Base-by-base conservation (phyloP, 1,139 yeast species). In the Blastobotrys indianensis region DNA sequence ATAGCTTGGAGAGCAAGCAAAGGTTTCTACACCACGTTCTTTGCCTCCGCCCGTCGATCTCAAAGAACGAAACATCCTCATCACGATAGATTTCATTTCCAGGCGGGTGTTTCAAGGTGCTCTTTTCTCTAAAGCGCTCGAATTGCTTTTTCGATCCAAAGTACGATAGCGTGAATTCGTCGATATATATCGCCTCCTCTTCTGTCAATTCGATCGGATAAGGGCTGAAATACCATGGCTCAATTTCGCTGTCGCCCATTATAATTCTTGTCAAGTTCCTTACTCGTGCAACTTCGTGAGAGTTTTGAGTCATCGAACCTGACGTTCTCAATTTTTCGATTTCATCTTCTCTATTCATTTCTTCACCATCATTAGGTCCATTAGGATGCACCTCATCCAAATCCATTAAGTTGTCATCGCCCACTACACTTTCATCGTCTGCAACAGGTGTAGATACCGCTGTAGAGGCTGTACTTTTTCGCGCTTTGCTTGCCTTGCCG, bases 161-260 rank as follows among this genome's bases (percentile, higher is more conserved):
- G 65, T 86, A 94, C 47, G 85, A 80, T 51, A 94, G 67, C 2
- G 97, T 82, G 62, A 85, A 92, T 65, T 90, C 97, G 67, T 96
- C 94, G 39, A 94, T 83, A 63, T 84, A 94, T 17, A 92, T 77
- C 49, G 76, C 80, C 60, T 90, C 97, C 53, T 83, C 94, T 56
- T 90, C 97, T 0, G 97, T 88, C 48, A 88, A 74, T 62, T 92
- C 98, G 12, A 87, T 75, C 0, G 99, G 99, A 63, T 94, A 92
- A 0, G 99, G 97, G 2, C 96, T 85, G 61, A 94, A 92, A 66
- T 92, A 94, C 99, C 99, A 92, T 1, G 99, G 98, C 62, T 92
- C 99, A 42, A 94, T 86, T 53, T 85, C 85, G 64, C 82, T 88
- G 53, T 84, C 85, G 1, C 98, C 99, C 67, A 92, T 79, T 3